These are phyloP conservation scores for Hemileia vastatrix DNA, from an alignment of 1,284 basidiomycete species.

Conservation along the genomic window DNA sequence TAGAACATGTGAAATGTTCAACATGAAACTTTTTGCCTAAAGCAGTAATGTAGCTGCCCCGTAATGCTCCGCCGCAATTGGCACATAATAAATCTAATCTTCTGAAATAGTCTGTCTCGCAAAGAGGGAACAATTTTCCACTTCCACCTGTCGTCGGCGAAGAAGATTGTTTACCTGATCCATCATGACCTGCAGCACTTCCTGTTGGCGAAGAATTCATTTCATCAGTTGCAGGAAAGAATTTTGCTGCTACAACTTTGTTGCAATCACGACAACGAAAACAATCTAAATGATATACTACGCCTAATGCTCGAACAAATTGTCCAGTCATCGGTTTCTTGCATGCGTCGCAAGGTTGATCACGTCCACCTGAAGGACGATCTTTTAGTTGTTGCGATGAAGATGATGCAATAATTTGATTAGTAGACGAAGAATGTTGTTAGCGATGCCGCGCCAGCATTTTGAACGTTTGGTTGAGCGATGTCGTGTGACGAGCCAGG, in stretches of 20 bases:
- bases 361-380: too few relatives aligned
- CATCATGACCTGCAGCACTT: conserved; percentile 50
- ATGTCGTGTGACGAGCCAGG: too few relatives aligned
- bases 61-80: conserved; percentile 83
- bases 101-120: conserved; percentile 95
- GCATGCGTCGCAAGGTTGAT: conserved; percentile 39
- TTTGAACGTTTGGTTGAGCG: too few relatives aligned
- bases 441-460: too few relatives aligned
- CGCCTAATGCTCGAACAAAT: conserved; percentile 87
- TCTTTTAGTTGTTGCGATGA: too few relatives aligned
- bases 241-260: conserved; percentile 92
- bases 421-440: too few relatives aligned
- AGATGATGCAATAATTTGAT: too few relatives aligned
- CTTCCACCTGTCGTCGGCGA: too few relatives aligned
- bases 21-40: conserved; percentile 98
- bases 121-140: conserved; percentile 83
- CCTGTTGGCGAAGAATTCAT: too few relatives aligned
- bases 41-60: conserved; percentile 98
- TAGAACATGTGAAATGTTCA: conserved; percentile 97
- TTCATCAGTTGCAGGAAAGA: conserved; percentile 97
- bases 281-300: conserved; percentile 90
- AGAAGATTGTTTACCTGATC: too few relatives aligned
- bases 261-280: conserved; percentile 99
- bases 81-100: conserved; percentile 91
- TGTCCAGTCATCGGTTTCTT: conserved; percentile 64